These are phyloP conservation scores for Begonia masoniana DNA, from an alignment of 306 rosid genomes.

Conservation along the genomic window DNA sequence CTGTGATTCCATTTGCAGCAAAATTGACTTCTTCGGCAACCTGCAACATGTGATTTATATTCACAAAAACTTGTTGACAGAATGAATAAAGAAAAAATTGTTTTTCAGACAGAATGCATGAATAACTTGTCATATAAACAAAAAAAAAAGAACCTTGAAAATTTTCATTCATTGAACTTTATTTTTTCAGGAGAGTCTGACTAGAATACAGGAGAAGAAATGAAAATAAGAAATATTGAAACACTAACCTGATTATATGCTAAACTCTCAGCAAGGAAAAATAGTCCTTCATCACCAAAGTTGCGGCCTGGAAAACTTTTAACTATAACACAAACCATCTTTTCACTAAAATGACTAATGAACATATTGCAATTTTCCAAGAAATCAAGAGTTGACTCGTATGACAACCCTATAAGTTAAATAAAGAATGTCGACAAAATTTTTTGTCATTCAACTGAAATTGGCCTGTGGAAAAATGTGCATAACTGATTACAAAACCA, in stretches of 20 bases:
- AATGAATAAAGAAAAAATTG: background rate
- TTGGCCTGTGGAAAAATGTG: background rate
- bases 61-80: background rate
- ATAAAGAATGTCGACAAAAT: too few species aligned
- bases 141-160: background rate
- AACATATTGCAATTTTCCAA: too few species aligned
- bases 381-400: too few species aligned
- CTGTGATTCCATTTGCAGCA: conserved; percentile 97
- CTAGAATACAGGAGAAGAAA: too few species aligned
- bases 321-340: background rate
- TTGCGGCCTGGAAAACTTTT: conserved; percentile 58
- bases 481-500: conserved; percentile 7
- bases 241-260: conserved; percentile 66
- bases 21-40: conserved; percentile 84
- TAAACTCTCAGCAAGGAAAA: conserved; percentile 84
- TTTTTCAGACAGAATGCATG: background rate
- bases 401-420: too few species aligned
- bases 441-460: too few species aligned
- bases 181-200: too few species aligned
- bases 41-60: conserved; percentile 31
- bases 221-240: background rate
- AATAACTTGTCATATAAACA: background rate
- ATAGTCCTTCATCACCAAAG: conserved; percentile 90
- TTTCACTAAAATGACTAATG: too few species aligned
- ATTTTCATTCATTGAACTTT: too few species aligned